Conservation (phyloP, 1,284 basidiomycete genomes). For the Anthracocystis panici-leucophaei region DNA sequence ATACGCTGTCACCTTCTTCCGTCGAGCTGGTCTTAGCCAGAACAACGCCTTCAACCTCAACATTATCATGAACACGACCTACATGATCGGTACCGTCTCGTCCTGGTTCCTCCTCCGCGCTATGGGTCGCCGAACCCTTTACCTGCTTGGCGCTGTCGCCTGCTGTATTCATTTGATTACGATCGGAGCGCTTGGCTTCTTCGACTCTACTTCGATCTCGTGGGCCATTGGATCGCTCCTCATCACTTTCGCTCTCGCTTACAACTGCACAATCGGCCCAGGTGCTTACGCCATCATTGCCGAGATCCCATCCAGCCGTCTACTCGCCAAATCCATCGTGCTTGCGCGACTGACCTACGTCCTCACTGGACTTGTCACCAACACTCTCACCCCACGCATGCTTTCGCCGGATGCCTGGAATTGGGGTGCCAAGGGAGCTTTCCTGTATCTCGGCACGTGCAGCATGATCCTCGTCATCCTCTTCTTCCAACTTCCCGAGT, state of each 20-base stretch:
- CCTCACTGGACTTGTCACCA: slow-evolving; percentile 64
- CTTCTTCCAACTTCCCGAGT: slow-evolving; percentile 63
- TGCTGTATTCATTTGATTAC: slow-evolving; percentile 70
- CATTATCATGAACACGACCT: slow-evolving; percentile 69
- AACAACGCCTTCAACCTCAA: slow-evolving; percentile 70
- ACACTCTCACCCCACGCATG: slow-evolving; percentile 71
- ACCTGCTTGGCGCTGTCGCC: slow-evolving; percentile 71
- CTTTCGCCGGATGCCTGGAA: slow-evolving; percentile 71
- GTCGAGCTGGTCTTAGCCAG: slow-evolving; percentile 70
- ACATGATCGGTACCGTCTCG: slow-evolving; percentile 69
- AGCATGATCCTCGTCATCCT: slow-evolving; percentile 48
- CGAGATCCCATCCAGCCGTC: slow-evolving; percentile 71
- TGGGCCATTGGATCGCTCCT: slow-evolving; percentile 71
- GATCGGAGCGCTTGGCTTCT: slow-evolving; percentile 71
- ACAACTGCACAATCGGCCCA: slow-evolving; percentile 70
- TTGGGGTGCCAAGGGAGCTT: slow-evolving; percentile 70
- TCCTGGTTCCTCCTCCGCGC: slow-evolving; percentile 70
- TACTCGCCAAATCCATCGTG: slow-evolving; percentile 73
- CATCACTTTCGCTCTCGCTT: slow-evolving; percentile 71
- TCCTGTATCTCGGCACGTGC: slow-evolving; percentile 70
- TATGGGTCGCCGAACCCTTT: slow-evolving; percentile 71
- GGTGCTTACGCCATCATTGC: slow-evolving; percentile 71
- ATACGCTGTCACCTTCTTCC: slow-evolving; percentile 70
- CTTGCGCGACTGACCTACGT: slow-evolving; percentile 72
- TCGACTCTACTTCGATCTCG: slow-evolving; percentile 24